Evolutionary conservation across 2,329 filamentous ascomycete genomes (phyloP).

Genomic region (Pseudopyrenochaeta lycopersici): DNA sequence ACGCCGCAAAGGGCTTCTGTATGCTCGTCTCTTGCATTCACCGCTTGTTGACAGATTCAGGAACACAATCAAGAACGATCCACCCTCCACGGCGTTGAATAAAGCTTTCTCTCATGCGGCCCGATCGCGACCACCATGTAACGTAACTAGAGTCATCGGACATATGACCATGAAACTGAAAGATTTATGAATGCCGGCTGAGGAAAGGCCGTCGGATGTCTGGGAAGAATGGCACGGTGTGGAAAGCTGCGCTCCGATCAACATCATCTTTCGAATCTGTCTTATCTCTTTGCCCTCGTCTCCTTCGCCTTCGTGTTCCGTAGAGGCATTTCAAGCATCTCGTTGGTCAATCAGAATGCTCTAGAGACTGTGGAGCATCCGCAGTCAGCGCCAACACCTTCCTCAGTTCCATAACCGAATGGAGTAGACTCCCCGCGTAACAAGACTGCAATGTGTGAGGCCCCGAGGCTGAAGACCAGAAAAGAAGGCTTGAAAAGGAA

Average conservation of each 20-base stretch:
- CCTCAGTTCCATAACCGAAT: neutral
- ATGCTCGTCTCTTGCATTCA: too few species aligned
- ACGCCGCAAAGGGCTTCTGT: too few species aligned
- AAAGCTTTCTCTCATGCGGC: too few species aligned
- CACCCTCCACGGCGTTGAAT: too few species aligned
- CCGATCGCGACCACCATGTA: too few species aligned
- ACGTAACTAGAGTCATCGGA: too few species aligned
- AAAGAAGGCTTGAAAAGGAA: neutral
- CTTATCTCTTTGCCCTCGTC: neutral
- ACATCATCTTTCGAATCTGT: neutral
- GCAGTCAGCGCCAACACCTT: neutral
- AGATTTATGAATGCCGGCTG: neutral
- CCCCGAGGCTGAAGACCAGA: conserved; percentile 1
- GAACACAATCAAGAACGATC: too few species aligned
- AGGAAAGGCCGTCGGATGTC: conserved; percentile 1
- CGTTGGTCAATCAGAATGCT: neutral
- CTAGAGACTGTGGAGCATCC: neutral
- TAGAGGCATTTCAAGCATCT: neutral
- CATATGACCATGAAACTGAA: too few species aligned
- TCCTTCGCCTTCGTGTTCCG: neutral
- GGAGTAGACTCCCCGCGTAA: neutral
- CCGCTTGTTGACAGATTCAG: too few species aligned
- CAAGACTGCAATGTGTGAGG: neutral
- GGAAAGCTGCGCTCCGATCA: neutral
- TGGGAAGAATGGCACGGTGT: conserved; percentile 4